Conservation (phyloP, 495 filamentous ascomycete genomes). For the Neurospora cerealis region DNA sequence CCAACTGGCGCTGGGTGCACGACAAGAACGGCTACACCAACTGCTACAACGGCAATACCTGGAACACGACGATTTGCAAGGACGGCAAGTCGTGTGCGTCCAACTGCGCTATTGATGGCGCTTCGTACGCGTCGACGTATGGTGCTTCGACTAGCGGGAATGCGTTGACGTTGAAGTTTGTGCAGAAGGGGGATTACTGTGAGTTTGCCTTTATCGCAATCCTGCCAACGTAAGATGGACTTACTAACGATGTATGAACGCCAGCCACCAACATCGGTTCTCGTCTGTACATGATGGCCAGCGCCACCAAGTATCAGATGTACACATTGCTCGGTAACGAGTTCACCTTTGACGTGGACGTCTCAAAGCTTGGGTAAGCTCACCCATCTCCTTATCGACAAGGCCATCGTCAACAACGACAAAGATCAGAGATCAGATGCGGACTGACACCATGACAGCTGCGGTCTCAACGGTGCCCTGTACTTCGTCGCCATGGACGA, state of each 20-base stretch:
- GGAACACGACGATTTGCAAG: constrained; percentile 31
- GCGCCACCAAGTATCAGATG: constrained; percentile 42
- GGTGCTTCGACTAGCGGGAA: constrained; percentile 36
- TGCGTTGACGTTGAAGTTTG: constrained; percentile 38
- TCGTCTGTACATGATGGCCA: constrained; percentile 45
- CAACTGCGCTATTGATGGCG: constrained; percentile 38
- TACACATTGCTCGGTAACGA: constrained; percentile 44
- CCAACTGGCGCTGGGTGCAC: constrained; percentile 43
- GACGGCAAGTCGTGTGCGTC: constrained; percentile 28
- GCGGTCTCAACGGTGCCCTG: constrained; percentile 46
- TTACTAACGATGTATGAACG: neutral
- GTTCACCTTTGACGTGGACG: constrained; percentile 49
- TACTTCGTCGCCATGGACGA: constrained; percentile 47
- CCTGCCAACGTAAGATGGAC: neutral
- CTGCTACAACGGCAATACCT: constrained; percentile 40
- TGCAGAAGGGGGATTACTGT: constrained; percentile 40
- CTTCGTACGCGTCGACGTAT: constrained; percentile 36
- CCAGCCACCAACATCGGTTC: constrained; percentile 37
- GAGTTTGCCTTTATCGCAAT: neutral
- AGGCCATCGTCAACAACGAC: neutral
- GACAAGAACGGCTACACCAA: constrained; percentile 24
- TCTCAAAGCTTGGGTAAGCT: constrained; percentile 27
- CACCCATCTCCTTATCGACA: neutral
- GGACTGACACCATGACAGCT: constrained; percentile 21
- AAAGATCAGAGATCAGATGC: constrained; percentile 44